phyloP scores from a whole-genome alignment of 1,284 basidiomycete genomes.

The Ceraceosorus guamensis region DNA sequence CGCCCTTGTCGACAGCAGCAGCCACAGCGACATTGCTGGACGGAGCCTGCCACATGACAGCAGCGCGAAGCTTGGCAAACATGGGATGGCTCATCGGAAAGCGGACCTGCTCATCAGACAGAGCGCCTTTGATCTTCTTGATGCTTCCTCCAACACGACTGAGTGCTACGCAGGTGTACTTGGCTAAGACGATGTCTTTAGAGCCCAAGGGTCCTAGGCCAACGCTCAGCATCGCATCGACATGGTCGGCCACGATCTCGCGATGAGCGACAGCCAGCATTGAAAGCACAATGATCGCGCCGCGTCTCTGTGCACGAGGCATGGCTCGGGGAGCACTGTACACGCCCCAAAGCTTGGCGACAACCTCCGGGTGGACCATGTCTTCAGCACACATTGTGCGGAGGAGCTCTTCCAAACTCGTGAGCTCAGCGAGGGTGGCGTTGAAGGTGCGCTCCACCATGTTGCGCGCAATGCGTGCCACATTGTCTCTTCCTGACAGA shows the following conservation, averaged over 20 bases:
- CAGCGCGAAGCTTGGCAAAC: constrained; percentile 72
- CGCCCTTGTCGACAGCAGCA: constrained; percentile 16
- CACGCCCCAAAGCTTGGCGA: constrained; percentile 87
- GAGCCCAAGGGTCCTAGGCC: constrained; percentile 75
- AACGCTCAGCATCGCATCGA: constrained; percentile 76
- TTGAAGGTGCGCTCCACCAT: constrained; percentile 60
- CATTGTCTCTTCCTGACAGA: constrained; percentile 71
- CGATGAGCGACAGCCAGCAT: constrained; percentile 86
- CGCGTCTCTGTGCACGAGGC: constrained; percentile 74
- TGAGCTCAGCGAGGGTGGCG: constrained; percentile 88
- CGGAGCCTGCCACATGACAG: constrained; percentile 51
- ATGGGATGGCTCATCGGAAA: constrained; percentile 81
- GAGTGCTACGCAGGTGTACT: constrained; percentile 87
- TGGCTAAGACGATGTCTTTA: constrained; percentile 73
- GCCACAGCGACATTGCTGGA: constrained; percentile 12
- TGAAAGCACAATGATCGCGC: constrained; percentile 86
- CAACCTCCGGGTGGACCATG: constrained; percentile 73
- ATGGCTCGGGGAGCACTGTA: constrained; percentile 54
- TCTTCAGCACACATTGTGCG: constrained; percentile 79
- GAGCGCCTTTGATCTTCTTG: constrained; percentile 83
- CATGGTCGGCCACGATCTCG: constrained; percentile 75
- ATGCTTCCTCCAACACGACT: constrained; percentile 86
- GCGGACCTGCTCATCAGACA: constrained; percentile 77
- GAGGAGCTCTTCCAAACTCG: constrained; percentile 92
- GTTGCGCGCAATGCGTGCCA: constrained; percentile 92